Evolutionary conservation across 345 rosid genomes (phyloP).

Genomic region (Eucalyptus caleyi): DNA sequence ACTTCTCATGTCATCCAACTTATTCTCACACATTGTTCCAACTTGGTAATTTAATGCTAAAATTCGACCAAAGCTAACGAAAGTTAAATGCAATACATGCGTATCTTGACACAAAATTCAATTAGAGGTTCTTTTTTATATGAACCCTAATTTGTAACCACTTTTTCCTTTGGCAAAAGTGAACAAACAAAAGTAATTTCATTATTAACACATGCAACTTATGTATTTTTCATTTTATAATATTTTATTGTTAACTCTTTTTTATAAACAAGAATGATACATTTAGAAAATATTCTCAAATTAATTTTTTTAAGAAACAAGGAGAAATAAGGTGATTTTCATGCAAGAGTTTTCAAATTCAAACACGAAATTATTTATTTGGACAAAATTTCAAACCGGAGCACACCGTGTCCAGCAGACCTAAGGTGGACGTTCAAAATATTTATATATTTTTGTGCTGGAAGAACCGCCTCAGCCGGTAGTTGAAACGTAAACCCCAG

Average conservation of each 20-base stretch:
- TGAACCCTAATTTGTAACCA: neutral
- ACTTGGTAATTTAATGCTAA: fast-evolving
- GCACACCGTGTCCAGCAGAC: neutral
- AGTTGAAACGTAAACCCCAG: too few species aligned
- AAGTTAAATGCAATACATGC: neutral
- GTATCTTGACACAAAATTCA: neutral
- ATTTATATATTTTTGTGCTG: too few species aligned
- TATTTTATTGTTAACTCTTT: neutral
- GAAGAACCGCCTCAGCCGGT: too few species aligned
- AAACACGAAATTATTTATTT: neutral
- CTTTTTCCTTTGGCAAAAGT: neutral
- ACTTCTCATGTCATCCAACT: neutral
- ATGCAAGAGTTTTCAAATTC: neutral
- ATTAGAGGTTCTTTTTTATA: neutral
- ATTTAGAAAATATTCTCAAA: neutral
- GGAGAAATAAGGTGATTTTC: neutral
- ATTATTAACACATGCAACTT: neutral
- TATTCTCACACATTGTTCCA: fast-evolving
- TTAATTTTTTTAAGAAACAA: neutral
- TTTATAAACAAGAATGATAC: neutral
- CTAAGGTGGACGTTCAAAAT: neutral
- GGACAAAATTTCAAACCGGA: neutral
- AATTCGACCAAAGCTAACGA: fast-evolving
- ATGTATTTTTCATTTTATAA: neutral
- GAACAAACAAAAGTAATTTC: neutral